A percentile compares a stretch with the other conserved stretches of the same genome.
Evolutionary conservation across 139 green algal genomes (phyloP).

Genomic region (Auxenochlorella pyrenoidosa): DNA sequence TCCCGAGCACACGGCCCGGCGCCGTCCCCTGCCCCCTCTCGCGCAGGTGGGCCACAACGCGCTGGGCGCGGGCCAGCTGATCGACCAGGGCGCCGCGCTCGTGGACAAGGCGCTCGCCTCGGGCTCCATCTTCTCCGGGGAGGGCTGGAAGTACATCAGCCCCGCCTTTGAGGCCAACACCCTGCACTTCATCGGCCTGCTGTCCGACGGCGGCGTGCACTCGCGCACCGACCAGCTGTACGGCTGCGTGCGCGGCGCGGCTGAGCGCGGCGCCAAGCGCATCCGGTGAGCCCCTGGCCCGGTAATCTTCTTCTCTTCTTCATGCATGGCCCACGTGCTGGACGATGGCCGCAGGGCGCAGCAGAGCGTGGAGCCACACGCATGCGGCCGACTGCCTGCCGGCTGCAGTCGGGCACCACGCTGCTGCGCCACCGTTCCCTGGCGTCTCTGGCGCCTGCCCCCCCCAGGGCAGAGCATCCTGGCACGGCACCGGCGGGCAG

Average conservation of each 20-base stretch:
- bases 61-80: slow-evolving; percentile 89
- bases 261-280: slow-evolving; percentile 84
- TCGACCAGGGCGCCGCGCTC: slow-evolving; percentile 92
- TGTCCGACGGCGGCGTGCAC: slow-evolving; percentile 92
- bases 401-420: no score
- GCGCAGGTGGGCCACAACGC: slow-evolving; percentile 94
- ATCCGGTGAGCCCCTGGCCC: slow-evolving; percentile 75
- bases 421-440: no score
- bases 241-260: slow-evolving; percentile 70
- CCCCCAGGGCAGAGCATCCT: no score
- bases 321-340: no score
- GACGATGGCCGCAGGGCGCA: no score
- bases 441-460: no score
- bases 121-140: slow-evolving; percentile 78
- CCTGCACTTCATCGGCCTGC: slow-evolving; percentile 95
- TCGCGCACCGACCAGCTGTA: slow-evolving; percentile 87
- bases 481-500: no score
- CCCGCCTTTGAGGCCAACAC: slow-evolving; percentile 84
- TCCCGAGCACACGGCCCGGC: no score
- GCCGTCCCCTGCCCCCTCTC: no score
- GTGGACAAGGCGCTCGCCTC: slow-evolving; percentile 92
- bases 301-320: no score
- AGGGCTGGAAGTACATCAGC: slow-evolving; percentile 68
- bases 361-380: no score
- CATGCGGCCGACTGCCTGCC: no score